These are phyloP conservation scores for Phytophthora tubulina DNA, from an alignment of 352 stramenopile species.

Conservation along the genomic window DNA sequence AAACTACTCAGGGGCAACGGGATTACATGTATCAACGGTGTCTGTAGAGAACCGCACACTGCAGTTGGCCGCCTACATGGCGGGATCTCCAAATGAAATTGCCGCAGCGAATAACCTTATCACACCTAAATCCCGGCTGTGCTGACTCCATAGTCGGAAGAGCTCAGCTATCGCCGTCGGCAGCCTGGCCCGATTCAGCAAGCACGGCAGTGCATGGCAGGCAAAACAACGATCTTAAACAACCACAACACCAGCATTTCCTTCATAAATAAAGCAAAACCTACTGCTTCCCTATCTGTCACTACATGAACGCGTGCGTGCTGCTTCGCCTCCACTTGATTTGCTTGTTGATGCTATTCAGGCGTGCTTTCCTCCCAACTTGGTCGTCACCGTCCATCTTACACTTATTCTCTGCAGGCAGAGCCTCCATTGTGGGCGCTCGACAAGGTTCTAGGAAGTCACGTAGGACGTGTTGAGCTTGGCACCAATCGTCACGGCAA, in stretches of 20 bases:
- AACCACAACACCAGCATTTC: constrained; percentile 30
- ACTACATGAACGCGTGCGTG: constrained; percentile 11
- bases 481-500: constrained; percentile 78
- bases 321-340: constrained; percentile 21
- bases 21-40: no score
- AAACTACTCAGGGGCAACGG: no score
- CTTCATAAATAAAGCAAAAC: constrained; percentile 49
- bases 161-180: no score
- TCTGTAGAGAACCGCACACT: no score
- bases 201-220: not conserved
- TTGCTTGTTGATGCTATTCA: constrained; percentile 20
- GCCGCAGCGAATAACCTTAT: no score
- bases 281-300: constrained; percentile 36
- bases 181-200: not conserved
- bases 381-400: constrained; percentile 2
- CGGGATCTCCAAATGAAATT: no score
- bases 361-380: constrained; percentile 1
- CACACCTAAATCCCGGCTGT: no score
- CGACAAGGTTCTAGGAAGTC: constrained; percentile 41
- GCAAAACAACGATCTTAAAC: constrained; percentile 5
- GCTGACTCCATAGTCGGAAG: no score
- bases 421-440: constrained; percentile 5
- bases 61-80: no score
- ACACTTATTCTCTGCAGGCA: constrained; percentile 7
- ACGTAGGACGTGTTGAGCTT: constrained; percentile 84